Evolutionary conservation across 179 eudicot genomes (phyloP).

Genomic region (Amaranthus tricolor): DNA sequence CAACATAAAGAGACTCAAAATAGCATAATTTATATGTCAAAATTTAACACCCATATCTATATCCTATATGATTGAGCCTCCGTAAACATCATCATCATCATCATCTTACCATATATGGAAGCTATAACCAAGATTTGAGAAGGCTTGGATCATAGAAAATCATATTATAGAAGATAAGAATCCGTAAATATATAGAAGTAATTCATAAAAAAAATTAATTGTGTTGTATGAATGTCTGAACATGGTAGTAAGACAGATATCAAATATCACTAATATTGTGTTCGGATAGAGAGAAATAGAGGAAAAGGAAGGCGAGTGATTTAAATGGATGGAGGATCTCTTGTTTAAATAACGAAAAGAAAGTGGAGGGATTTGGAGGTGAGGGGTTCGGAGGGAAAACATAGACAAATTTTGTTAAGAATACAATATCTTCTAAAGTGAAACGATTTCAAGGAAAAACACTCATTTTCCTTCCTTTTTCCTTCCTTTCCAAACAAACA

Average conservation of each 20-base stretch:
- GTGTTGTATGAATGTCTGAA: not conserved
- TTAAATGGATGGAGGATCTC: not conserved
- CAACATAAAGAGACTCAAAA: not conserved
- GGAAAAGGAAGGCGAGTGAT: not conserved
- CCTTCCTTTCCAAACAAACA: no score
- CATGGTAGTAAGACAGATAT: not conserved
- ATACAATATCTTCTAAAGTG: no score
- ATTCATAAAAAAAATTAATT: no score
- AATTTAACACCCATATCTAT: not conserved
- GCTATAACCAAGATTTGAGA: no score
- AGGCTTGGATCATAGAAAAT: no score
- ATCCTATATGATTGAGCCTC: not conserved
- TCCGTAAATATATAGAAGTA: not conserved
- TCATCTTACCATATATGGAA: no score
- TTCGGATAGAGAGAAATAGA: not conserved
- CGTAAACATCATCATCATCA: not conserved
- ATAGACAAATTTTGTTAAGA: no score
- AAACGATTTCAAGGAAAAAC: no score
- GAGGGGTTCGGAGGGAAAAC: no score
- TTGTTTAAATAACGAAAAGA: not conserved
- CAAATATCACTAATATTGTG: not conserved
- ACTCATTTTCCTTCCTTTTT: no score
- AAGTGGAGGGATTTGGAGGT: no score
- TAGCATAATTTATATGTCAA: not conserved
- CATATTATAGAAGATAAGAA: not conserved